These are phyloP conservation scores for Phialophora verrucosa DNA, from an alignment of 2,329 filamentous ascomycete genomes.

Conservation along the genomic window DNA sequence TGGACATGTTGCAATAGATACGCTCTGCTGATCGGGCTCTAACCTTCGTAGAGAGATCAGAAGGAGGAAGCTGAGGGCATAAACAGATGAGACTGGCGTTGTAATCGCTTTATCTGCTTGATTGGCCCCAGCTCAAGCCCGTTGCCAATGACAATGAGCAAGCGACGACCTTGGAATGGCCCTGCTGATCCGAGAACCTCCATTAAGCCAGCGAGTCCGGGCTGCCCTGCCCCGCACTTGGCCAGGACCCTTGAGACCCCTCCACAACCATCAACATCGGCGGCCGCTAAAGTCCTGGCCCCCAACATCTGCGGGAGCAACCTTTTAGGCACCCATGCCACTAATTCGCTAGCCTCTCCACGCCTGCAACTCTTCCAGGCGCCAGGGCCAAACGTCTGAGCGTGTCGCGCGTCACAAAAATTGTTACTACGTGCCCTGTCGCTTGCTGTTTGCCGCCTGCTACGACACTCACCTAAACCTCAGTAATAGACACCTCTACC, in stretches of 20 bases:
- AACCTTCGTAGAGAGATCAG: background rate
- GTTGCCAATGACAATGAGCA: constrained; percentile 28
- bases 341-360: constrained; percentile 9
- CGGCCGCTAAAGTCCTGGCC: background rate
- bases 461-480: background rate
- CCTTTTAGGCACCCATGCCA: constrained; percentile 30
- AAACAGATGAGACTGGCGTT: constrained; percentile 23
- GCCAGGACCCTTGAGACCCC: constrained; percentile 1
- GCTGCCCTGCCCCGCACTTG: constrained; percentile 23
- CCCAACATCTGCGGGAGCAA: constrained; percentile 22
- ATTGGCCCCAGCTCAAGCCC: constrained; percentile 1
- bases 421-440: constrained; percentile 10
- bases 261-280: constrained; percentile 2
- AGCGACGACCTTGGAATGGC: constrained; percentile 20
- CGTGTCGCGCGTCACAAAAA: constrained; percentile 29
- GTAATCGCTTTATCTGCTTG: constrained; percentile 21
- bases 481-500: background rate
- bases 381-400: background rate
- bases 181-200: constrained; percentile 27
- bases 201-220: constrained; percentile 4
- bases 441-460: background rate
- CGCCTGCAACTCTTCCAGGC: background rate
- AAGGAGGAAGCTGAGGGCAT: constrained; percentile 8
- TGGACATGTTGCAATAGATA: constrained; percentile 28
- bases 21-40: background rate